Percentiles rank a stretch among this genome's conserved stretches.
Conservation (phyloP, 139 green algal species). For the Nannochloris sp. region DNA sequence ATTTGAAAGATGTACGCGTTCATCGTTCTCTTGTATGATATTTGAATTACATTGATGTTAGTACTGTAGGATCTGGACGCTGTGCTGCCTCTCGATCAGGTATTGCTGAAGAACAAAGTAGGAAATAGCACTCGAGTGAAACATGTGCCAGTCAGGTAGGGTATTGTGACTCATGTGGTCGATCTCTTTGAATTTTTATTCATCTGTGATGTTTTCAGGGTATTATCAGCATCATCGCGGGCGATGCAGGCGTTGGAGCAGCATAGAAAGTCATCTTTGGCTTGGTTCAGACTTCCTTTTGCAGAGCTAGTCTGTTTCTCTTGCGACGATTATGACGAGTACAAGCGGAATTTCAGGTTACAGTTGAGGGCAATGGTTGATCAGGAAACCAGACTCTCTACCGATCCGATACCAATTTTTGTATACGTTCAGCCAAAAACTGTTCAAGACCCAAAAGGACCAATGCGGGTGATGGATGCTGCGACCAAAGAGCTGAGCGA, state of each 20-base stretch:
- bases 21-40: too few relatives aligned
- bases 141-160: conserved; percentile 50
- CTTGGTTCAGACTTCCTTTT: conserved; percentile 73
- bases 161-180: too few relatives aligned
- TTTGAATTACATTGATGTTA: neutral
- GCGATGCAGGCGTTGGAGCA: conserved; percentile 46
- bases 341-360: conserved; percentile 37
- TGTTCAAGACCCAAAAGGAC: conserved; percentile 24
- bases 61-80: conserved; percentile 49
- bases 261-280: conserved; percentile 45
- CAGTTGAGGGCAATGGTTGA: conserved; percentile 45
- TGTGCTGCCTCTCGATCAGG: conserved; percentile 41
- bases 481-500: conserved; percentile 57
- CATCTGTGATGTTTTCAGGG: neutral
- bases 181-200: too few relatives aligned
- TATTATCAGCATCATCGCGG: conserved; percentile 26
- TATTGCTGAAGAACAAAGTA: conserved; percentile 61
- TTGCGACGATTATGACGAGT: conserved; percentile 61
- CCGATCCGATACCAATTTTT: conserved; percentile 47
- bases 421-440: conserved; percentile 46
- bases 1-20: neutral
- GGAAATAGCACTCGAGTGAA: conserved; percentile 36
- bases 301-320: conserved; percentile 57
- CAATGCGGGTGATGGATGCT: conserved; percentile 44
- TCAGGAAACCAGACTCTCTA: conserved; percentile 31